Evolutionary conservation across 2,329 filamentous ascomycete genomes (phyloP).

Genomic region (Seiridium unicorne): DNA sequence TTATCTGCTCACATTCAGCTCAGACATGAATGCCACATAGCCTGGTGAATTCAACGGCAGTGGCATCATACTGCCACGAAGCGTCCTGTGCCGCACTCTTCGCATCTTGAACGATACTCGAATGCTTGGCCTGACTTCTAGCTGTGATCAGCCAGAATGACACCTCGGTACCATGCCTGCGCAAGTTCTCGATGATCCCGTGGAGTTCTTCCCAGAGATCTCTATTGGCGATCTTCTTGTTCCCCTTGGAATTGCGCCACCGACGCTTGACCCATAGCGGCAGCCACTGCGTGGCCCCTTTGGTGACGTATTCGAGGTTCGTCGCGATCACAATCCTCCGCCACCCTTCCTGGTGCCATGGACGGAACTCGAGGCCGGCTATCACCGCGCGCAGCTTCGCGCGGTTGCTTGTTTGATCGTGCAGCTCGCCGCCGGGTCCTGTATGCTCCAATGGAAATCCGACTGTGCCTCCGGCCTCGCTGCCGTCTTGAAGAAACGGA

Average conservation of each 20-base stretch:
- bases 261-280: conserved; percentile 35
- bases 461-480: conserved; percentile 11
- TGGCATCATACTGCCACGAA: conserved; percentile 12
- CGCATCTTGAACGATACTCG: conserved; percentile 18
- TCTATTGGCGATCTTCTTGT: conserved; percentile 33
- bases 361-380: conserved; percentile 38
- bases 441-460: conserved; percentile 29
- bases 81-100: conserved; percentile 18
- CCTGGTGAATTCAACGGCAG: conserved; percentile 19
- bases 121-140: conserved; percentile 11
- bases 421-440: conserved; percentile 27
- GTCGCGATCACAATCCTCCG: conserved; percentile 43
- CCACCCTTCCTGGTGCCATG: conserved; percentile 39
- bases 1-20: background rate
- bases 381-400: conserved; percentile 43
- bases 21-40: conserved; percentile 18
- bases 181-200: conserved; percentile 16
- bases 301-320: conserved; percentile 43
- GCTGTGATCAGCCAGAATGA: conserved; percentile 25
- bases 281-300: conserved; percentile 38
- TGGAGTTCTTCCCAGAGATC: conserved; percentile 43
- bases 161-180: conserved; percentile 19
- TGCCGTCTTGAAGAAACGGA: background rate
- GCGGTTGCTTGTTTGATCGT: conserved; percentile 34
- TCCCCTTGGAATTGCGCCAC: conserved; percentile 31